A percentile compares a stretch with the other conserved stretches of the same genome.
These are phyloP conservation scores for Neurospora terricola DNA, from an alignment of 495 filamentous ascomycete species.

Conservation along the genomic window DNA sequence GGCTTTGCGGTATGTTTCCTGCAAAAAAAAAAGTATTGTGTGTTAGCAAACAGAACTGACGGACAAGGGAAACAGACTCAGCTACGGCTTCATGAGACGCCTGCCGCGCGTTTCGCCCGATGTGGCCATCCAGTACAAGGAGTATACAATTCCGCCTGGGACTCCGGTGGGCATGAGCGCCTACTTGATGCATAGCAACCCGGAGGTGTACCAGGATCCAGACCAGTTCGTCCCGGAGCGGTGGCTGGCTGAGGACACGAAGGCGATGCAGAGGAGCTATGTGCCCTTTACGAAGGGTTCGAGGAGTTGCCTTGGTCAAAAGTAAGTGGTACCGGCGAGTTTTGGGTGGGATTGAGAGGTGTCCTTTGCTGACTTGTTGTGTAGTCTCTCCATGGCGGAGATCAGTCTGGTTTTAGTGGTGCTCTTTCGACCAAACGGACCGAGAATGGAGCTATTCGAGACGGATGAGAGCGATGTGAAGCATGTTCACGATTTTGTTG, in stretches of 20 bases:
- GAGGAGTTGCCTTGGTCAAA: slow-evolving; percentile 12
- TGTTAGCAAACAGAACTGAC: not conserved
- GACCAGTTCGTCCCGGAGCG: slow-evolving; percentile 28
- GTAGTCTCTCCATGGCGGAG: slow-evolving; percentile 27
- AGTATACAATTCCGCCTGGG: slow-evolving; percentile 12
- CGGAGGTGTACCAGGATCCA: slow-evolving; percentile 25
- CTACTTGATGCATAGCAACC: slow-evolving; percentile 24
- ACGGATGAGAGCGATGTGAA: slow-evolving; percentile 25
- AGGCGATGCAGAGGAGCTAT: slow-evolving; percentile 11
- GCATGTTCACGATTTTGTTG: slow-evolving; percentile 16
- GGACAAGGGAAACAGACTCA: not conserved
- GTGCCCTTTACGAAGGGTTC: slow-evolving; percentile 13
- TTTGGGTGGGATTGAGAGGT: not conserved
- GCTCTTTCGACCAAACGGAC: slow-evolving; percentile 17
- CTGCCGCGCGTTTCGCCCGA: slow-evolving; percentile 17
- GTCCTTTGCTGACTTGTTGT: not conserved
- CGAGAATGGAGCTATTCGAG: slow-evolving; percentile 21
- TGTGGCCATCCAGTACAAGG: slow-evolving; percentile 11
- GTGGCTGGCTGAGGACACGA: slow-evolving; percentile 24
- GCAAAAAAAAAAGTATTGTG: too few relatives aligned
- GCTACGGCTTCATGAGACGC: slow-evolving; percentile 13
- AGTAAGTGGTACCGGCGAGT: slow-evolving; percentile 2
- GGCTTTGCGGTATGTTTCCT: slow-evolving; percentile 14
- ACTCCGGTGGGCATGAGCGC: slow-evolving; percentile 15
- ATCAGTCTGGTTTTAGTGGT: slow-evolving; percentile 24